A percentile compares a stretch with the other conserved stretches of the same genome.
phyloP scores from a whole-genome alignment of 345 rosid genomes.

The Clarkia xantiana region DNA sequence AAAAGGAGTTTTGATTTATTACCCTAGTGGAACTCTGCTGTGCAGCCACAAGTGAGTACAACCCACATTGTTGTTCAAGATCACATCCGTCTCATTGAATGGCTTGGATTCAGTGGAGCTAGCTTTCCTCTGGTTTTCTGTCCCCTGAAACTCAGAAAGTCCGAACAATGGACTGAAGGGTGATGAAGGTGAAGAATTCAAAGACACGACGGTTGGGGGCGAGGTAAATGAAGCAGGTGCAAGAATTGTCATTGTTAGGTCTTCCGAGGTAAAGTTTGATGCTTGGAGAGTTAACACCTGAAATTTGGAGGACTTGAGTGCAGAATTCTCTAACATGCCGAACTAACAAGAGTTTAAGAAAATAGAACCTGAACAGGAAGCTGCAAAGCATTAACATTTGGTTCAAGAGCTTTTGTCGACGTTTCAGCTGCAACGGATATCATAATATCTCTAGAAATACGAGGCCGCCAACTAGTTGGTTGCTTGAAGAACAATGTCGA shows the following conservation, averaged over 20 bases:
- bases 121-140: slow-evolving; percentile 22
- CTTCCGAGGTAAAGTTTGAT: slow-evolving; percentile 82
- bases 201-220: slow-evolving; percentile 77
- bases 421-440: slow-evolving; percentile 84
- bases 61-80: slow-evolving; percentile 52
- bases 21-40: slow-evolving; percentile 98
- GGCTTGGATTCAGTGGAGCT: slow-evolving; percentile 5
- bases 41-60: slow-evolving; percentile 94
- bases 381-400: slow-evolving; percentile 46
- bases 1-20: slow-evolving; percentile 13
- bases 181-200: slow-evolving; percentile 58
- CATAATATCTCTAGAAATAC: slow-evolving; percentile 72
- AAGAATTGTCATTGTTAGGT: slow-evolving; percentile 79
- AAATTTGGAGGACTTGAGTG: slow-evolving; percentile 4
- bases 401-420: slow-evolving; percentile 44
- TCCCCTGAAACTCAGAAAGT: slow-evolving; percentile 42
- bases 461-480: slow-evolving; percentile 74
- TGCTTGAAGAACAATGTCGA: slow-evolving; percentile 86
- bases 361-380: slow-evolving; percentile 80
- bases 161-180: slow-evolving; percentile 55
- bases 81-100: slow-evolving; percentile 42
- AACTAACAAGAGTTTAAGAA: neutral
- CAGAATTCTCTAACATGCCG: neutral
- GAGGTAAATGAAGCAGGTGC: slow-evolving; percentile 84
- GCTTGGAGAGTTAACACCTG: slow-evolving; percentile 95